phyloP scores from a whole-genome alignment of 169 alveolate species.

The Plasmodium inui region DNA sequence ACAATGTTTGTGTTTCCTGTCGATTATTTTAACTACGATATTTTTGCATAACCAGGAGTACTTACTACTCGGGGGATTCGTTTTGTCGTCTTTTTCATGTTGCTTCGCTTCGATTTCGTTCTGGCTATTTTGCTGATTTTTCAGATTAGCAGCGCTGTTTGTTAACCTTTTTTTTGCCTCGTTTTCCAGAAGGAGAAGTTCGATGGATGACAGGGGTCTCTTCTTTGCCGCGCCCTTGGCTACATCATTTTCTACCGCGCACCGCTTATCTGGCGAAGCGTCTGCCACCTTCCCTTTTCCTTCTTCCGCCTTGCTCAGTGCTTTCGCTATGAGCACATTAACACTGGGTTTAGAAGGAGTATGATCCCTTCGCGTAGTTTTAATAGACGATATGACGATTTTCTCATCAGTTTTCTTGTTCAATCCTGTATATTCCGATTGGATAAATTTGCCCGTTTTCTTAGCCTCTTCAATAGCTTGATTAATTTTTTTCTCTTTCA shows the following conservation, averaged over 20 bases:
- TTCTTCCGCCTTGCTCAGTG: background rate
- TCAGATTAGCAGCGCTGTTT: background rate
- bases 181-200: conserved; percentile 52
- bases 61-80: background rate
- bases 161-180: conserved; percentile 60
- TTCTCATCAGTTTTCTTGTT: conserved; percentile 42
- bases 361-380: background rate
- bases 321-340: conserved; percentile 1
- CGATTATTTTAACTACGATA: conserved; percentile 56
- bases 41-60: conserved; percentile 52
- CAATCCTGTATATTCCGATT: conserved; percentile 66
- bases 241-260: background rate
- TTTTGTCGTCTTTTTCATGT: background rate
- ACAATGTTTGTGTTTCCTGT: conserved; percentile 47
- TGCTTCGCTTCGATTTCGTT: background rate
- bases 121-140: background rate
- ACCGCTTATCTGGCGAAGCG: background rate
- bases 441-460: conserved; percentile 55
- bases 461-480: conserved; percentile 72
- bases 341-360: conserved; percentile 16
- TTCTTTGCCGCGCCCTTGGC: background rate
- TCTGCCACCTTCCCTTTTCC: background rate
- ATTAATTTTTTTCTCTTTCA: conserved; percentile 69
- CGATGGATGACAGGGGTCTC: conserved; percentile 56
- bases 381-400: conserved; percentile 54